Conservation (phyloP, 805 yeast species). For the Soucietia sequanensis region DNA sequence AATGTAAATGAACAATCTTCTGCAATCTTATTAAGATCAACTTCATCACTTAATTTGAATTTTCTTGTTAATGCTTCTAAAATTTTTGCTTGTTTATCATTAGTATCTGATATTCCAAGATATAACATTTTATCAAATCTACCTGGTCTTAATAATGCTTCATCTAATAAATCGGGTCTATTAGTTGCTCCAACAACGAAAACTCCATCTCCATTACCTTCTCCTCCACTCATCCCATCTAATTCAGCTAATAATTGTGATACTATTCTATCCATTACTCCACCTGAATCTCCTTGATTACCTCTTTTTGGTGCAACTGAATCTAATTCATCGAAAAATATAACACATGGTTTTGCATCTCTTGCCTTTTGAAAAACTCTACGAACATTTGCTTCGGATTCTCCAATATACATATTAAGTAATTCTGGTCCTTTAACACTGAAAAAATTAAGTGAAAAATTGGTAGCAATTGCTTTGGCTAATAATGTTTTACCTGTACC, state of each 20-base stretch:
- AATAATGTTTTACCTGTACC: constrained; percentile 96
- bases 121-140: constrained; percentile 94
- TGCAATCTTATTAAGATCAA: constrained; percentile 60
- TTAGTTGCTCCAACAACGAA: constrained; percentile 99
- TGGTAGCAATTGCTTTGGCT: constrained; percentile 97
- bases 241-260: constrained; percentile 92
- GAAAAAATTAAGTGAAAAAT: constrained; percentile 89
- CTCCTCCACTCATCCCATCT: constrained; percentile 91
- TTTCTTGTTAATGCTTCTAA: constrained; percentile 87
- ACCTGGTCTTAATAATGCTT: constrained; percentile 90
- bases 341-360: constrained; percentile 97
- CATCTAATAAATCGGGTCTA: constrained; percentile 92
- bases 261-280: constrained; percentile 98
- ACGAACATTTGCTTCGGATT: constrained; percentile 95
- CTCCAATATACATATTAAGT: constrained; percentile 97
- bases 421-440: constrained; percentile 97
- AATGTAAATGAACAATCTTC: constrained; percentile 79
- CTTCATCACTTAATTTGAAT: constrained; percentile 59
- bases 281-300: constrained; percentile 98
- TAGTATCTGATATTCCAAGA: constrained; percentile 88
- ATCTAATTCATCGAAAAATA: constrained; percentile 95
- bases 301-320: constrained; percentile 99
- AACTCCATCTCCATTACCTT: constrained; percentile 63
- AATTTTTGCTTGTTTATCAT: constrained; percentile 83
- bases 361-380: constrained; percentile 91